phyloP scores from a whole-genome alignment of 2,329 filamentous ascomycete species.

The Elsinoe arachidis region DNA sequence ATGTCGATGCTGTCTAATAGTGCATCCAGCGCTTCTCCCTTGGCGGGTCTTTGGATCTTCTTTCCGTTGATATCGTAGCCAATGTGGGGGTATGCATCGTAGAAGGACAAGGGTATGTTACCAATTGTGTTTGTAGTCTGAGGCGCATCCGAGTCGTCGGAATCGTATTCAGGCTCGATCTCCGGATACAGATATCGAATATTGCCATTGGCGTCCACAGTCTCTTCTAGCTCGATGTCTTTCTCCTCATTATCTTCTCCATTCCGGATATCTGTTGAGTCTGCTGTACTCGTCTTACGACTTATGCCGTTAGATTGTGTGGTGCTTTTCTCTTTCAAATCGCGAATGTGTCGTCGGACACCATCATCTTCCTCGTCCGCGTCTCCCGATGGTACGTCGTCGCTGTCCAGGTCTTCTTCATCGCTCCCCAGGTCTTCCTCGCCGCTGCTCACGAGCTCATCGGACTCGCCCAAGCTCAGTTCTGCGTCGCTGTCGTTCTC shows the following conservation, averaged over 20 bases:
- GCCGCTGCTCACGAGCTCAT: slow-evolving; percentile 16
- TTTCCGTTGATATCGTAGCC: slow-evolving; percentile 99
- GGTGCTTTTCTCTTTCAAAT: slow-evolving; percentile 26
- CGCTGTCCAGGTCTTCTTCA: slow-evolving; percentile 32
- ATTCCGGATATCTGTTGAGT: slow-evolving; percentile 15
- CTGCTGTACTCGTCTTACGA: slow-evolving; percentile 11
- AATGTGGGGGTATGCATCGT: slow-evolving; percentile 96
- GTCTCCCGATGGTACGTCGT: slow-evolving; percentile 33
- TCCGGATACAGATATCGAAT: slow-evolving; percentile 87
- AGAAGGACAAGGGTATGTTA: slow-evolving; percentile 86
- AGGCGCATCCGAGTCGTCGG: slow-evolving; percentile 81
- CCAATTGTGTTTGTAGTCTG: slow-evolving; percentile 84
- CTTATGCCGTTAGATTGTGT: background rate
- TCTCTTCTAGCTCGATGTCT: slow-evolving; percentile 47
- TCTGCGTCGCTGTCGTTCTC: slow-evolving; percentile 20
- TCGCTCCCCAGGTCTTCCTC: slow-evolving; percentile 24
- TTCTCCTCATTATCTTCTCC: slow-evolving; percentile 18
- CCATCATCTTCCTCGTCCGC: slow-evolving; percentile 33
- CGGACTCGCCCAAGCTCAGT: slow-evolving; percentile 18
- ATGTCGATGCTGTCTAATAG: slow-evolving; percentile 93
- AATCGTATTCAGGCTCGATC: slow-evolving; percentile 90
- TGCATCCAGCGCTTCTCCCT: slow-evolving; percentile 85
- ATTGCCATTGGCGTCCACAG: slow-evolving; percentile 82
- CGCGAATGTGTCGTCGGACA: slow-evolving; percentile 37
- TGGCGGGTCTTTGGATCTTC: slow-evolving; percentile 92